Evolutionary conservation across 768 basidiomycete genomes (phyloP), one percentile per base, ranked within the genome.

Genomic region (Psilocybe cyanescens): DNA sequence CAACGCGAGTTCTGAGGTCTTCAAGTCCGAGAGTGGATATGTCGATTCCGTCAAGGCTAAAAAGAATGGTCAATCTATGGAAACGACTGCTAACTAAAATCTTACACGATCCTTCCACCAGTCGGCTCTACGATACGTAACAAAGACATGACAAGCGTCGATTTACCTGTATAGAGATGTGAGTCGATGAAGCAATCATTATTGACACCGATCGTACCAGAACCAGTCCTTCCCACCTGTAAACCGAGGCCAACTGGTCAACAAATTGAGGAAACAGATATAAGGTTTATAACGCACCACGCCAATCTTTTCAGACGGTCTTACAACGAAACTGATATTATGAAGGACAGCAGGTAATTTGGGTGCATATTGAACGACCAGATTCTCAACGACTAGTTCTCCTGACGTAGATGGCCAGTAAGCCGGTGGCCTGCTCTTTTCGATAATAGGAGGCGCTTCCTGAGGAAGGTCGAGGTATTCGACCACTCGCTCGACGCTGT

Each of bases 401-500:
- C 89, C 88, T 41, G 77, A 78, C 50, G 75, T 84, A 1, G 85
- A 86, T 3, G 89, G 89, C 89, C 89, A 91, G 62, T 86, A 86
- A 1, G 88, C 89, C 1, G 89, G 89, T n/a, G 89, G 87, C 51
- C 85, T 79, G 54, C 68, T 78, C 39, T 79, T 77, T 29, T 83
- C 76, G 55, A 87, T 79, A 47, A 86, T 74, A 0, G 87, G 82
- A 45, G 87, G 86, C 0, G 88, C 87, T 72, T 92, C 90, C 70
- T 89, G 87, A 1, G 84, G 81, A 7, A 89, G 80, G 37, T 83
- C 82, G 17, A 90, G 76, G 68, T 91, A 91, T 71, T 90, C 89
- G 14, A 84, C 81, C 24, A 91, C 86, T 59, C 90, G 84, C 67
- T 92, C 90, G 1, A 91, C 84, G 41, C 87, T 86, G 67, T 89